These are phyloP conservation scores for Paecilomyces sp. DNA, from an alignment of 2,329 filamentous ascomycete species.

Conservation along the genomic window DNA sequence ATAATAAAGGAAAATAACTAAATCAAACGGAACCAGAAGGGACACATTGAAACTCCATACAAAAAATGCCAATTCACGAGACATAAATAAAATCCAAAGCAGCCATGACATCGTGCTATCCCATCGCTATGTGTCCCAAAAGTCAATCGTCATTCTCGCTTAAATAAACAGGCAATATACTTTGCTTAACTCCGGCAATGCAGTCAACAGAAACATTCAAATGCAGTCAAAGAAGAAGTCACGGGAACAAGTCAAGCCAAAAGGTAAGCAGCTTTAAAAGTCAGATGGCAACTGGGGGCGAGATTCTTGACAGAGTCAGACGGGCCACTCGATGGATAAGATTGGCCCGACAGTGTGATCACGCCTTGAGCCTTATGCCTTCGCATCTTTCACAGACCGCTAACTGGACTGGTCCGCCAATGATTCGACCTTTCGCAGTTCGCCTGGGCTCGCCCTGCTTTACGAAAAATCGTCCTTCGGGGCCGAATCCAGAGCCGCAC, in stretches of 20 bases:
- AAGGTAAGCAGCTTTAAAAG: not conserved
- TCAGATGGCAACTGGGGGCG: too few relatives aligned
- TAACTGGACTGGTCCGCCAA: slow-evolving; percentile 44
- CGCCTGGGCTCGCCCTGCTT: slow-evolving; percentile 45
- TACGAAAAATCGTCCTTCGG: slow-evolving; percentile 58
- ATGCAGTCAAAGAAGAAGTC: not conserved
- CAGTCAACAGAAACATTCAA: not conserved
- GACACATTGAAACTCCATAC: not conserved
- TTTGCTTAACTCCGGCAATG: not conserved
- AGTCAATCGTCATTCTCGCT: not conserved
- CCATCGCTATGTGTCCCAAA: not conserved
- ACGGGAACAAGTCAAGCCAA: not conserved
- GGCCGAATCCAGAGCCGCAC: slow-evolving; percentile 51
- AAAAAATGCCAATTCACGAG: not conserved
- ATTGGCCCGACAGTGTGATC: slow-evolving; percentile 7
- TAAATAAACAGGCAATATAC: not conserved
- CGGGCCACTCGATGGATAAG: not conserved
- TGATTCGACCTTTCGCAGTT: slow-evolving; percentile 39
- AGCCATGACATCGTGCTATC: not conserved
- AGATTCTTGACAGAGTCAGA: not conserved
- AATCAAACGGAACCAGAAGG: not conserved
- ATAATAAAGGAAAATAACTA: not conserved
- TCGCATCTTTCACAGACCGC: slow-evolving; percentile 59
- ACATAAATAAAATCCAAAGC: not conserved
- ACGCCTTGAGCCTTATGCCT: slow-evolving; percentile 55